phyloP scores from a whole-genome alignment of 495 filamentous ascomycete species.

The Cladorrhinum samala region DNA sequence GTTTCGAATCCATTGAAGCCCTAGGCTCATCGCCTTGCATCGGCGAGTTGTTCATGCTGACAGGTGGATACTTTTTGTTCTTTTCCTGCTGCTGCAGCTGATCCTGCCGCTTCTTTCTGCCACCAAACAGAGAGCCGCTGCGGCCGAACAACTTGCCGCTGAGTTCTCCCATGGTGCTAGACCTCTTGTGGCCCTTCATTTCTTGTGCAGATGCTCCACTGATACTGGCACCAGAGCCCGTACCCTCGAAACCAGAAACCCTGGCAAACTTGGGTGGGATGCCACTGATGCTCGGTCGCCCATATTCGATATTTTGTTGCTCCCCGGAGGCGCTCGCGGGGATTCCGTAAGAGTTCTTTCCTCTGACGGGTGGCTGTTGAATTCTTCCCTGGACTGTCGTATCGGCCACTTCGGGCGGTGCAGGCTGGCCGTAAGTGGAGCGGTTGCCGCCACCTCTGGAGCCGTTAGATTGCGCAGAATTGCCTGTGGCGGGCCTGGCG shows the following conservation, averaged over 20 bases:
- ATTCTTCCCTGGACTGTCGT: conserved; percentile 90
- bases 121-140: conserved; percentile 70
- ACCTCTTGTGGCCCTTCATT: conserved; percentile 76
- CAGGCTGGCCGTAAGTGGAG: conserved; percentile 83
- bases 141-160: conserved; percentile 73
- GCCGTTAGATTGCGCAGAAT: conserved; percentile 65
- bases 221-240: background rate
- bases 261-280: conserved; percentile 46
- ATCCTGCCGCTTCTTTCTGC: conserved; percentile 39
- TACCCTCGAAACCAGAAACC: conserved; percentile 37
- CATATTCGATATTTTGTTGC: conserved; percentile 42
- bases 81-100: conserved; percentile 43
- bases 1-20: conserved; percentile 67
- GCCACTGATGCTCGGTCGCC: conserved; percentile 54
- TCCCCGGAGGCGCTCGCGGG: conserved; percentile 50
- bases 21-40: conserved; percentile 51
- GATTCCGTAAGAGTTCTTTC: conserved; percentile 64
- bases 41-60: conserved; percentile 65
- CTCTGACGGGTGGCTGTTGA: conserved; percentile 72
- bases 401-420: conserved; percentile 78
- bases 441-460: conserved; percentile 64
- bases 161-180: conserved; percentile 80
- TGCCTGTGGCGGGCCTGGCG: conserved; percentile 71
- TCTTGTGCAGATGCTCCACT: conserved; percentile 14
- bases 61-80: conserved; percentile 63